Evolutionary conservation across 257 asterid genomes (phyloP).

Genomic region (Vinca minor): DNA sequence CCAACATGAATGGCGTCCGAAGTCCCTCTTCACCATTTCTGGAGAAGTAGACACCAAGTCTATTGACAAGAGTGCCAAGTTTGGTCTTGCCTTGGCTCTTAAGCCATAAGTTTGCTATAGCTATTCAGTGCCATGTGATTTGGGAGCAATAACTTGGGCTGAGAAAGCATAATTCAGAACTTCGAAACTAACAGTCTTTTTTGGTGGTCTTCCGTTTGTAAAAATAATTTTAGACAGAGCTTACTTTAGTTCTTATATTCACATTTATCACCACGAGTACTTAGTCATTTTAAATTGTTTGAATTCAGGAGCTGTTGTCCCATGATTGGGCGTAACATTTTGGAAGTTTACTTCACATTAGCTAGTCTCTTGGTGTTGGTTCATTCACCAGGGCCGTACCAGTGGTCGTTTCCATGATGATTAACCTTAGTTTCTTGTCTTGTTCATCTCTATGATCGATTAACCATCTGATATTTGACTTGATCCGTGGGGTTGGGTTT

Average conservation of each 20-base stretch:
- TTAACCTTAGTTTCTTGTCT: too few relatives aligned
- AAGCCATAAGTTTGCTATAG: not conserved
- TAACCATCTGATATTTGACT: too few relatives aligned
- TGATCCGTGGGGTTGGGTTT: too few relatives aligned
- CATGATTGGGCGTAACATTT: not conserved
- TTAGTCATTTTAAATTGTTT: not conserved
- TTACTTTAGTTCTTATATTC: not conserved
- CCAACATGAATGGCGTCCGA: constrained; percentile 22
- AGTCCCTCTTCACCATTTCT: constrained; percentile 14
- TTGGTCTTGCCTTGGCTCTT: constrained; percentile 18
- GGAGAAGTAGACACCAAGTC: constrained; percentile 18
- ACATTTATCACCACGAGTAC: constrained; percentile 2
- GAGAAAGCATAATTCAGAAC: constrained; percentile 1
- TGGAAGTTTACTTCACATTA: too few relatives aligned
- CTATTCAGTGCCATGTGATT: too few relatives aligned
- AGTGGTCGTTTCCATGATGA: too few relatives aligned
- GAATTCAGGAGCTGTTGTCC: not conserved
- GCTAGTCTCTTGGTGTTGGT: too few relatives aligned
- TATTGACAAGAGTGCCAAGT: constrained; percentile 20
- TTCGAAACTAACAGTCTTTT: not conserved
- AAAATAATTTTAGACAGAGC: constrained; percentile 3
- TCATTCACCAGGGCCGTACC: too few relatives aligned
- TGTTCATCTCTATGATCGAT: too few relatives aligned
- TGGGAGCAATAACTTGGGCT: not conserved
- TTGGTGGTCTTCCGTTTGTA: constrained; percentile 1